Evolutionary conservation across 805 yeast genomes (phyloP).

Genomic region (Debaryomyces tyrocola): DNA sequence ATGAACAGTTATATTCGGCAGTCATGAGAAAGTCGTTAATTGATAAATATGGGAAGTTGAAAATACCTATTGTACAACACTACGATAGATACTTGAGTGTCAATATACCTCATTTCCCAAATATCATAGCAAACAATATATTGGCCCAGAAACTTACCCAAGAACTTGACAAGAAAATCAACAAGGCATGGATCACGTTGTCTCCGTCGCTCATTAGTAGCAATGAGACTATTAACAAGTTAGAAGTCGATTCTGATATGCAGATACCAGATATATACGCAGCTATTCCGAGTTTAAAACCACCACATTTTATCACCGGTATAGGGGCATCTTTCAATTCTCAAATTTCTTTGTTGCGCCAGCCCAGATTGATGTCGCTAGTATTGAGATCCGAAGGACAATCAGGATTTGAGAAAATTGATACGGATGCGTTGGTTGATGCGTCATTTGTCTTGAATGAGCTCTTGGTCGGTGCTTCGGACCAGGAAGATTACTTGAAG

Average conservation of each 20-base stretch:
- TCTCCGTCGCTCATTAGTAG: constrained; percentile 40
- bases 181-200: constrained; percentile 26
- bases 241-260: constrained; percentile 12
- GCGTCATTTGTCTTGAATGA: constrained; percentile 17
- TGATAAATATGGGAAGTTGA: constrained; percentile 19
- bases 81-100: constrained; percentile 13
- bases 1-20: constrained; percentile 49
- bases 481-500: constrained; percentile 10
- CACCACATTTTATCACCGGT: constrained; percentile 66
- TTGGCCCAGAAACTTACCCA: constrained; percentile 23
- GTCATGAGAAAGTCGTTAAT: constrained; percentile 18
- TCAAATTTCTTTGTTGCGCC: constrained; percentile 11
- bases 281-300: constrained; percentile 36
- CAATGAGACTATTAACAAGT: constrained; percentile 23
- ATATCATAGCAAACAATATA: constrained; percentile 33
- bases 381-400: constrained; percentile 62
- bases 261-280: constrained; percentile 1
- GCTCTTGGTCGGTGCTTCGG: constrained; percentile 4
- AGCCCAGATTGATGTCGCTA: constrained; percentile 15
- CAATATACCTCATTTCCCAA: constrained; percentile 35
- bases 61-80: constrained; percentile 22
- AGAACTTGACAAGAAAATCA: constrained; percentile 7
- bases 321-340: constrained; percentile 48
- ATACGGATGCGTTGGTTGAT: constrained; percentile 42
- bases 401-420: constrained; percentile 56